Percentiles rank a stretch among this genome's conserved stretches.
Evolutionary conservation across 345 rosid species (phyloP).

Genomic region (Citrus sp.): DNA sequence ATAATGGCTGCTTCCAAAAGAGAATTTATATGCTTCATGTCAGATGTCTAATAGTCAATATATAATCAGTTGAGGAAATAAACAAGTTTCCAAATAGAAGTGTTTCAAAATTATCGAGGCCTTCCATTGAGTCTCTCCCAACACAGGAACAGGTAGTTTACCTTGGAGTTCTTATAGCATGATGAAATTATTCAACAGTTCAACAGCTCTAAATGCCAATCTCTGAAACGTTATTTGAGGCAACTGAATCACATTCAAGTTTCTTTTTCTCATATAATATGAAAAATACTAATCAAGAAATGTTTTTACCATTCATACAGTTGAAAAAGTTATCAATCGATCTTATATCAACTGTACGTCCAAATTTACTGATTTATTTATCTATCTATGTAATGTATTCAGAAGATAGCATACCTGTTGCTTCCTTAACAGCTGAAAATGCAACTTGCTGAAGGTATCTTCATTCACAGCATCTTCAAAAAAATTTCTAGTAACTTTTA

Average conservation of each 20-base stretch:
- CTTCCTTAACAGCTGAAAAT: slow-evolving; percentile 58
- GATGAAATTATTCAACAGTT: neutral
- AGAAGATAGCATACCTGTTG: slow-evolving; percentile 33
- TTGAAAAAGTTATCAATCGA: neutral
- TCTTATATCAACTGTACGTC: neutral
- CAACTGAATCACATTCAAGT: neutral
- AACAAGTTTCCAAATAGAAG: neutral
- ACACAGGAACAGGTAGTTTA: neutral
- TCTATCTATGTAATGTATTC: neutral
- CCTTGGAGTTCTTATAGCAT: neutral
- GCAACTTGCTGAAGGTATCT: slow-evolving; percentile 43
- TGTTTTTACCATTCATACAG: neutral
- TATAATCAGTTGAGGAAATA: neutral
- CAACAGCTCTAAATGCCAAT: neutral
- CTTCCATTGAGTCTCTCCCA: neutral
- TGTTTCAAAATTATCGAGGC: neutral
- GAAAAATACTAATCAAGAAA: neutral
- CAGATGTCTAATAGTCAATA: neutral
- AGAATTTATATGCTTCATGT: neutral
- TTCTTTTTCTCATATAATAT: neutral
- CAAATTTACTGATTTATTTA: neutral
- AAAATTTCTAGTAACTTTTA: slow-evolving; percentile 23
- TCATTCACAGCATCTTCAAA: slow-evolving; percentile 33
- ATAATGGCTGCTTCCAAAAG: neutral
- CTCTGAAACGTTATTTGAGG: neutral